These are phyloP conservation scores for Gliomastix tumulicola DNA, from an alignment of 2,329 filamentous ascomycete genomes.

Conservation along the genomic window DNA sequence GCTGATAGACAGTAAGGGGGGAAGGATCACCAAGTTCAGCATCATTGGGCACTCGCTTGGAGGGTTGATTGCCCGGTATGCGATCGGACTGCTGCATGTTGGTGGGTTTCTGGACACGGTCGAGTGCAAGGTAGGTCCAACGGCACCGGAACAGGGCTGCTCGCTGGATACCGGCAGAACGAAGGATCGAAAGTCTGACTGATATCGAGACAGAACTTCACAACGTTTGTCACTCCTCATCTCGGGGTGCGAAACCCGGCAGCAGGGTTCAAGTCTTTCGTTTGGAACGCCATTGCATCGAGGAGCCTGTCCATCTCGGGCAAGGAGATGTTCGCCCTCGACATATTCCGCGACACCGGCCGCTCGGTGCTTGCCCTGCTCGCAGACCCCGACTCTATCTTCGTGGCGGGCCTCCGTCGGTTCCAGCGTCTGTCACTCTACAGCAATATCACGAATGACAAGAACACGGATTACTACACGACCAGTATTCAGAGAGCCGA, in stretches of 20 bases:
- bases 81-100: slow-evolving; percentile 74
- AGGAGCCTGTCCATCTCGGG: slow-evolving; percentile 77
- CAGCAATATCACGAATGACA: slow-evolving; percentile 81
- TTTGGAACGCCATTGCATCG: slow-evolving; percentile 81
- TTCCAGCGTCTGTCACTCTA: slow-evolving; percentile 78
- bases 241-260: slow-evolving; percentile 67
- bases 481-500: slow-evolving; percentile 71
- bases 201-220: slow-evolving; percentile 87
- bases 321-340: slow-evolving; percentile 79
- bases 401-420: slow-evolving; percentile 68
- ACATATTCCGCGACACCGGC: slow-evolving; percentile 77
- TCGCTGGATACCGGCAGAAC: neutral
- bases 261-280: slow-evolving; percentile 56
- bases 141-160: too few relatives aligned
- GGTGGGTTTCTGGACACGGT: slow-evolving; percentile 74
- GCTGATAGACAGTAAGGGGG: slow-evolving; percentile 51
- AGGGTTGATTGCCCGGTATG: slow-evolving; percentile 79
- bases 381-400: slow-evolving; percentile 77
- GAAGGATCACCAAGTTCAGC: slow-evolving; percentile 73
- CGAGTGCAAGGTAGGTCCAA: slow-evolving; percentile 62
- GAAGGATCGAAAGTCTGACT: neutral
- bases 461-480: slow-evolving; percentile 76
- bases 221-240: slow-evolving; percentile 83
- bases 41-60: slow-evolving; percentile 87
- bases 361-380: slow-evolving; percentile 73